Percentiles rank a stretch among this genome's conserved stretches.
Evolutionary conservation across 441 rosid genomes (phyloP).

Genomic region (Euphorbia schlechtendalii): DNA sequence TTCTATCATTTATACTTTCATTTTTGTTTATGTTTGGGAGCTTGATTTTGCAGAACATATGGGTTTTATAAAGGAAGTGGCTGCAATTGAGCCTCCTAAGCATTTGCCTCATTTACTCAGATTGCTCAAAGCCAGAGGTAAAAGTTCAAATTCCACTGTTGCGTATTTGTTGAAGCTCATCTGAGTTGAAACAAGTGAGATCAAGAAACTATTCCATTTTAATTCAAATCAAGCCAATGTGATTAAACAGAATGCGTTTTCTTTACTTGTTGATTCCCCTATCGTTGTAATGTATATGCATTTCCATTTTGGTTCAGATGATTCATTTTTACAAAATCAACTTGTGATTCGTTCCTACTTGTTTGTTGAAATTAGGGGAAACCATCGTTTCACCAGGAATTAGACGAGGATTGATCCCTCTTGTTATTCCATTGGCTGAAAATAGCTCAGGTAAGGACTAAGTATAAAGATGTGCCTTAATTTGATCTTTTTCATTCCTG

Average conservation of each 20-base stretch:
- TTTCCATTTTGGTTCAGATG: slow-evolving; percentile 1
- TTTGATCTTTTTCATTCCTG: slow-evolving; percentile 6
- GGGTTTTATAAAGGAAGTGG: slow-evolving; percentile 57
- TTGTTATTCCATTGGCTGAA: slow-evolving; percentile 60
- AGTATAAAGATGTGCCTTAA: slow-evolving; percentile 4
- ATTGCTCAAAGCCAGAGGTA: slow-evolving; percentile 60
- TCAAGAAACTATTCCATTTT: not conserved
- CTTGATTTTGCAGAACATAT: slow-evolving; percentile 42
- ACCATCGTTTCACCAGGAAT: slow-evolving; percentile 67
- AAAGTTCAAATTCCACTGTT: not conserved
- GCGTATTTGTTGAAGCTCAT: slow-evolving; percentile 1
- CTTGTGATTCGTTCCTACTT: not conserved
- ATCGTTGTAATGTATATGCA: too few relatives aligned
- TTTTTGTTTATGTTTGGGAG: not conserved
- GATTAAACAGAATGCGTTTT: too few relatives aligned
- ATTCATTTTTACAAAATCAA: slow-evolving; percentile 9
- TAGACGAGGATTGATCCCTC: slow-evolving; percentile 74
- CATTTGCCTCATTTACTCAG: slow-evolving; percentile 47
- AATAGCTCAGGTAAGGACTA: slow-evolving; percentile 44
- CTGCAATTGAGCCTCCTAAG: slow-evolving; percentile 62
- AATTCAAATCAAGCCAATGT: too few relatives aligned
- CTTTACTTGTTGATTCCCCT: too few relatives aligned
- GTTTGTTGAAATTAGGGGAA: slow-evolving; percentile 39
- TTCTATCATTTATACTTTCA: not conserved
- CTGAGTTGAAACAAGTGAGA: not conserved